Evolutionary conservation across 371 early-diverging fungal genomes (phyloP).

Genomic region (Syncephalastrum racemosum): DNA sequence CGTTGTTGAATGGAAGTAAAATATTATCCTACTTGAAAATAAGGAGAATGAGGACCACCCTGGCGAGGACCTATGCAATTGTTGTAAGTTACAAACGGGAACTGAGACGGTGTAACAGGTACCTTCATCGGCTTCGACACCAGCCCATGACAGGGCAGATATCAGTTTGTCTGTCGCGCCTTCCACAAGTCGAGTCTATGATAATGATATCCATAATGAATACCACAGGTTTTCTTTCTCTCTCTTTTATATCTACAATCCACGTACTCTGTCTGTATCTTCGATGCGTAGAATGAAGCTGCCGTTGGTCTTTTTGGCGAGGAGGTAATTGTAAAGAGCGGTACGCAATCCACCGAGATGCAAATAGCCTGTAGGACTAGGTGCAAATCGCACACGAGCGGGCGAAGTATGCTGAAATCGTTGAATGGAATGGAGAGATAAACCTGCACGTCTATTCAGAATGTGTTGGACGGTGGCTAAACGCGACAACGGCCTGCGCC

Average conservation of each 20-base stretch:
- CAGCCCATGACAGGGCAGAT: conserved; percentile 75
- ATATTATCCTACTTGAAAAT: conserved; percentile 58
- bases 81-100: conserved; percentile 1
- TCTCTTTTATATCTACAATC: not conserved
- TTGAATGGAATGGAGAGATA: no score
- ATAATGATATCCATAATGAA: conserved; percentile 4
- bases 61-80: conserved; percentile 53
- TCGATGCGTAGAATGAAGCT: conserved; percentile 89
- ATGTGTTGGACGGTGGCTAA: no score
- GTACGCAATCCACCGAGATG: conserved; percentile 95
- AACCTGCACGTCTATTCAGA: no score
- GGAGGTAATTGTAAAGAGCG: conserved; percentile 88
- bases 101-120: not conserved
- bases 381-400: conserved; percentile 87
- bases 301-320: conserved; percentile 76
- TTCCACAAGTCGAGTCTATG: conserved; percentile 72
- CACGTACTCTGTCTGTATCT: conserved; percentile 84
- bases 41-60: conserved; percentile 67
- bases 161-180: conserved; percentile 76
- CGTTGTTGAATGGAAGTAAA: not conserved
- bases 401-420: no score
- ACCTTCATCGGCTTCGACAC: conserved; percentile 81
- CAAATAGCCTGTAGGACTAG: conserved; percentile 91
- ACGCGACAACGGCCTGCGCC: no score
- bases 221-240: not conserved